phyloP scores from a whole-genome alignment of 352 stramenopile species.

The Pythium guiyangense region DNA sequence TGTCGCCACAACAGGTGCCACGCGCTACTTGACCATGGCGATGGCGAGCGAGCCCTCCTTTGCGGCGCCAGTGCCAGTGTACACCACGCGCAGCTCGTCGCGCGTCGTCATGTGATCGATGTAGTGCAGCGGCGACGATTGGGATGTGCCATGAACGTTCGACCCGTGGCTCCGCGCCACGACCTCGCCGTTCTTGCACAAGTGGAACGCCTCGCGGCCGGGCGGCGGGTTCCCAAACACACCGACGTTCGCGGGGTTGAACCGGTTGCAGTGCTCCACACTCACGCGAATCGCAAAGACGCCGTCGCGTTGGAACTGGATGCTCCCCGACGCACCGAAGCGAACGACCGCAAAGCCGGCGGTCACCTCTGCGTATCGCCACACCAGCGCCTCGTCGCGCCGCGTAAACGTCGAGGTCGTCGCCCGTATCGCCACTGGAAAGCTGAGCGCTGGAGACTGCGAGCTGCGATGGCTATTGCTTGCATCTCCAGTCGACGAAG shows the following conservation, averaged over 20 bases:
- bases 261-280: slow-evolving; percentile 6
- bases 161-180: slow-evolving; percentile 1
- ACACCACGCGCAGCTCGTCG: slow-evolving; percentile 7
- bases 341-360: background rate
- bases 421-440: background rate
- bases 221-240: background rate
- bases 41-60: slow-evolving; percentile 15
- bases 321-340: background rate
- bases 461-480: too few species aligned
- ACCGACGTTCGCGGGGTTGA: background rate
- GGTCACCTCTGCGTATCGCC: background rate
- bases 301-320: background rate
- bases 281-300: slow-evolving; percentile 3
- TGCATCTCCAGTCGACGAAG: too few species aligned
- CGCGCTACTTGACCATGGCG: slow-evolving; percentile 17
- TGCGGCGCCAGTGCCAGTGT: slow-evolving; percentile 2
- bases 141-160: background rate
- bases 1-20: too few species aligned
- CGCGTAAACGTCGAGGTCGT: background rate
- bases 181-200: slow-evolving; percentile 1
- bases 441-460: too few species aligned
- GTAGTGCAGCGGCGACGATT: slow-evolving; percentile 2
- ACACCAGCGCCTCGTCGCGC: background rate
- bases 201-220: background rate
- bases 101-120: background rate